Conservation (phyloP, 495 filamentous ascomycete species). For the Apodospora peruviana region DNA sequence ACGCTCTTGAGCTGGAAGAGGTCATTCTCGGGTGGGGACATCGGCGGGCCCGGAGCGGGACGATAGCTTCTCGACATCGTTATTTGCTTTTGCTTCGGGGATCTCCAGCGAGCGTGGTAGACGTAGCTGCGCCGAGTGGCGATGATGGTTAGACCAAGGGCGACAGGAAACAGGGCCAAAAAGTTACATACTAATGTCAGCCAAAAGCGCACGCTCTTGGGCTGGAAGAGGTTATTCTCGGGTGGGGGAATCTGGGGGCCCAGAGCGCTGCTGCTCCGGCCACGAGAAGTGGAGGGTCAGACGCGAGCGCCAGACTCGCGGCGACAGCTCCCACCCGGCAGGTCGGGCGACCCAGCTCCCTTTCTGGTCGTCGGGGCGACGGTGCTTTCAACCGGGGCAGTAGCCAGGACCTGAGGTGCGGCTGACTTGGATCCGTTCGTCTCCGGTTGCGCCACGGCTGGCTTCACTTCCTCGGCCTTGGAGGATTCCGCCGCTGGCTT, state of each 20-base stretch:
- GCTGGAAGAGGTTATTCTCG: too few relatives aligned
- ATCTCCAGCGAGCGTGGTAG: neutral
- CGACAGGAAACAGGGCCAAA: too few relatives aligned
- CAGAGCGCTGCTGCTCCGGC: too few relatives aligned
- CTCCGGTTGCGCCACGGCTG: neutral
- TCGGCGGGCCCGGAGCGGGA: slow-evolving; percentile 5
- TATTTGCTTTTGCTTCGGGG: neutral
- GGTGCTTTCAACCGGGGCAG: slow-evolving; percentile 11
- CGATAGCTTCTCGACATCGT: slow-evolving; percentile 24
- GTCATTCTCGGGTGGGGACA: slow-evolving; percentile 15
- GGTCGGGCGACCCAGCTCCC: too few relatives aligned
- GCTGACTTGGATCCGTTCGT: slow-evolving; percentile 21
- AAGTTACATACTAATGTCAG: too few relatives aligned
- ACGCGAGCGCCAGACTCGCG: too few relatives aligned
- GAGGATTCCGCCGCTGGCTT: slow-evolving; percentile 11
- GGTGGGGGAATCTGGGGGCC: too few relatives aligned
- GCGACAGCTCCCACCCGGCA: too few relatives aligned
- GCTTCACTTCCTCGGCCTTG: slow-evolving; percentile 2
- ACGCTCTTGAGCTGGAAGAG: slow-evolving; percentile 35
- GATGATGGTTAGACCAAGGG: too few relatives aligned
- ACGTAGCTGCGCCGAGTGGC: too few relatives aligned
- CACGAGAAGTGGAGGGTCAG: too few relatives aligned
- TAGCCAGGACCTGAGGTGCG: slow-evolving; percentile 9
- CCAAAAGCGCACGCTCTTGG: too few relatives aligned
- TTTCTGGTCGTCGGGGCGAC: slow-evolving; percentile 13